phyloP scores from a whole-genome alignment of 352 stramenopile genomes.

The Phytophthora brassicae region DNA sequence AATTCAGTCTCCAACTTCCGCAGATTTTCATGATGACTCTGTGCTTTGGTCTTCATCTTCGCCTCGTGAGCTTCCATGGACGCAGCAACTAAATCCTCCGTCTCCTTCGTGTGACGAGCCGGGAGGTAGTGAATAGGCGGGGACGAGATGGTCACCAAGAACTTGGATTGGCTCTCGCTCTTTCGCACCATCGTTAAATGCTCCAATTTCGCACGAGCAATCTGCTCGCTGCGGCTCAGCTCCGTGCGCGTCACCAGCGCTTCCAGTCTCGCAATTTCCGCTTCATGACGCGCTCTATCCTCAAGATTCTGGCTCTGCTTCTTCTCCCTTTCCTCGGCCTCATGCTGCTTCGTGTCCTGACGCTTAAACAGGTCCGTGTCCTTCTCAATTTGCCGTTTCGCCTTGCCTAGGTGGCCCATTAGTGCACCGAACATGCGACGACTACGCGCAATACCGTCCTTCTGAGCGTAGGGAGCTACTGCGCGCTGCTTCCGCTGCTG shows the following conservation, averaged over 20 bases:
- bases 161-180: slow-evolving; percentile 50
- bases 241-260: slow-evolving; percentile 47
- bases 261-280: slow-evolving; percentile 43
- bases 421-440: slow-evolving; percentile 82
- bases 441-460: slow-evolving; percentile 67
- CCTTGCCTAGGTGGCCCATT: slow-evolving; percentile 80
- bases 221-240: slow-evolving; percentile 51
- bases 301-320: slow-evolving; percentile 59
- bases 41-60: slow-evolving; percentile 48
- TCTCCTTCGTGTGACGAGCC: slow-evolving; percentile 76
- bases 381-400: slow-evolving; percentile 79
- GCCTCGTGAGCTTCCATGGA: slow-evolving; percentile 70
- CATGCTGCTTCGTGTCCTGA: slow-evolving; percentile 63
- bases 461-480: slow-evolving; percentile 58
- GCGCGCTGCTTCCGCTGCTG: slow-evolving; percentile 53
- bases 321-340: slow-evolving; percentile 72
- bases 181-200: slow-evolving; percentile 52
- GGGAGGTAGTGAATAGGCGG: slow-evolving; percentile 77
- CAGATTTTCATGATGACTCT: slow-evolving; percentile 49
- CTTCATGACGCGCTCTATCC: slow-evolving; percentile 38
- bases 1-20: slow-evolving; percentile 56
- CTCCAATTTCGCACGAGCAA: slow-evolving; percentile 60
- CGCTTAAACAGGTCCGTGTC: slow-evolving; percentile 73
- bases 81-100: slow-evolving; percentile 65
- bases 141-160: slow-evolving; percentile 66